Evolutionary conservation across 768 basidiomycete genomes (phyloP).

Genomic region (Leccinum subgranulosum): DNA sequence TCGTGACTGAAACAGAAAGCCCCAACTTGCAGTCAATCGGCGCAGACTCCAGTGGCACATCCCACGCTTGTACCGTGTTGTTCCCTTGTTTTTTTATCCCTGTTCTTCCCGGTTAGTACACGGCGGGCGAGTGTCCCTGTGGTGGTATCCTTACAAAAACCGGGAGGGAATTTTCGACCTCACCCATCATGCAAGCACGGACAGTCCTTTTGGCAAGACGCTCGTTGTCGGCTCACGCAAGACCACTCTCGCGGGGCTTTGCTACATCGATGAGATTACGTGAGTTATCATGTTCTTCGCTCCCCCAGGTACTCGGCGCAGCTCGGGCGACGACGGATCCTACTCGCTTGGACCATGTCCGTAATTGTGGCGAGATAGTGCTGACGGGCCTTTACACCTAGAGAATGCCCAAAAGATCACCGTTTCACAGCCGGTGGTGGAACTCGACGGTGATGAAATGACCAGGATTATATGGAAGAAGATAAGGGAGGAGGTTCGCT

Average conservation of each 20-base stretch:
- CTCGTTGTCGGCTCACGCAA: conserved; percentile 21
- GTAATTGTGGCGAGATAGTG: neutral
- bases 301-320: conserved; percentile 1
- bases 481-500: conserved; percentile 85
- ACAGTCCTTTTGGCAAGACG: conserved; percentile 26
- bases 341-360: neutral
- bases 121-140: conserved; percentile 20
- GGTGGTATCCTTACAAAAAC: conserved; percentile 17
- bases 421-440: conserved; percentile 87
- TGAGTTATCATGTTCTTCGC: conserved; percentile 18
- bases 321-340: neutral
- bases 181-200: conserved; percentile 16
- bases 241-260: conserved; percentile 26
- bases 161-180: conserved; percentile 1
- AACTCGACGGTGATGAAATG: conserved; percentile 99
- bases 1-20: too few relatives aligned
- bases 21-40: neutral
- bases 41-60: conserved; percentile 2
- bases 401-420: conserved; percentile 55
- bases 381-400: conserved; percentile 10
- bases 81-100: conserved; percentile 7
- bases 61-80: conserved; percentile 25
- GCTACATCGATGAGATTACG: conserved; percentile 27
- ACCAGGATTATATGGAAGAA: conserved; percentile 99
- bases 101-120: conserved; percentile 16